Evolutionary conservation across 257 asterid species (phyloP).

Genomic region (Fraxinus cuspidata): DNA sequence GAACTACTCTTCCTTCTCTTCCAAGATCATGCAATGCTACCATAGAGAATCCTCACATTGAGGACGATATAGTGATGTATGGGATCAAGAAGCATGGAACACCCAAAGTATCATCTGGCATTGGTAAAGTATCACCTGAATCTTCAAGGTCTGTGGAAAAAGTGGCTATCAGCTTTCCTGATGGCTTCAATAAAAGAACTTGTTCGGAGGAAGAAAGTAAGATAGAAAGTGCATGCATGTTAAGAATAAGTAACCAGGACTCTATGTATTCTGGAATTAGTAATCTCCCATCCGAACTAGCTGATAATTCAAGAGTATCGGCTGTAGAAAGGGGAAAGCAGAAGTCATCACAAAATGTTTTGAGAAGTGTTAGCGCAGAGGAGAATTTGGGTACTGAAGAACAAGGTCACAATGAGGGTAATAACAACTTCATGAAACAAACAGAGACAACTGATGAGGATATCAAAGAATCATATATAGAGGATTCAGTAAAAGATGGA

Average conservation of each 20-base stretch:
- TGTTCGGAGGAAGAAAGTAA: slow-evolving; percentile 13
- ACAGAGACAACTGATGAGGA: slow-evolving; percentile 24
- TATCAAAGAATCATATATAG: slow-evolving; percentile 1
- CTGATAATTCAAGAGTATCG: not conserved
- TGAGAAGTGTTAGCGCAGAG: not conserved
- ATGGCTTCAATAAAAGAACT: slow-evolving; percentile 13
- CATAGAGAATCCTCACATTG: slow-evolving; percentile 6
- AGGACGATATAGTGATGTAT: slow-evolving; percentile 5
- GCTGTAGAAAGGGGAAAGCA: slow-evolving; percentile 8
- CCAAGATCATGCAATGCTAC: not conserved
- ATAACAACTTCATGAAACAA: slow-evolving; percentile 2
- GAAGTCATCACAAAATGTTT: slow-evolving; percentile 9
- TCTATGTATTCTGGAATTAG: not conserved
- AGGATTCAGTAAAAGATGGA: slow-evolving; percentile 3
- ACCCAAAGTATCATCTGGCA: slow-evolving; percentile 6
- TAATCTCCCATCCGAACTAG: not conserved
- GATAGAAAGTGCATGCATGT: slow-evolving; percentile 6
- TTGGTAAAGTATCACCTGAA: slow-evolving; percentile 19
- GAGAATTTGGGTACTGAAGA: slow-evolving; percentile 19
- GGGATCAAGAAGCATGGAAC: not conserved
- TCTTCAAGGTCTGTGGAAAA: slow-evolving; percentile 19
- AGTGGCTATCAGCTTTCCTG: slow-evolving; percentile 17
- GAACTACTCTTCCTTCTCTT: not conserved
- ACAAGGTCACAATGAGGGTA: slow-evolving; percentile 9
- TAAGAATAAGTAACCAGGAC: not conserved